A percentile compares a stretch with the other conserved stretches of the same genome.
Evolutionary conservation across 75 land plant species (phyloP).

Genomic region (Selaginella moellendorffii): DNA sequence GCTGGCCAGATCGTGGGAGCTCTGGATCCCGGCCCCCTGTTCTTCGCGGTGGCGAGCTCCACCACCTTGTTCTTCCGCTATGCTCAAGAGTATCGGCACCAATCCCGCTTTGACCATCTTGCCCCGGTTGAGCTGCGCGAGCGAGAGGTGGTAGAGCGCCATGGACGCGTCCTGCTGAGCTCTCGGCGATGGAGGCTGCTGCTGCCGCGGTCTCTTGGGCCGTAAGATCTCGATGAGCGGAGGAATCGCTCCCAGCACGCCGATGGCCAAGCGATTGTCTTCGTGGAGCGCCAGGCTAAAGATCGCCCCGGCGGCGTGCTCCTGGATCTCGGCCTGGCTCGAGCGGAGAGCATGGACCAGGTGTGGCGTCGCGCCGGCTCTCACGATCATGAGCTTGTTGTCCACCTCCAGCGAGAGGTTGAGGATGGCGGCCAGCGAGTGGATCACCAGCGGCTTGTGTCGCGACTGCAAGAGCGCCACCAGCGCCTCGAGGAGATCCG

Average conservation of each 20-base stretch:
- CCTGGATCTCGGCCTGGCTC: conserved; percentile 19
- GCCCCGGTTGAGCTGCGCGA: conserved; percentile 46
- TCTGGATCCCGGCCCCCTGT: background rate
- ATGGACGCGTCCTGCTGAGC: conserved; percentile 56
- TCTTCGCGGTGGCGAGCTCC: background rate
- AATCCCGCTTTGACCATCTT: conserved; percentile 64
- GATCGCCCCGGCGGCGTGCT: conserved; percentile 67
- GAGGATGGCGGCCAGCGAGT: conserved; percentile 46
- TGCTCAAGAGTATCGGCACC: conserved; percentile 24
- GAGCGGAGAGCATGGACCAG: conserved; percentile 36
- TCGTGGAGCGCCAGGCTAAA: conserved; percentile 71
- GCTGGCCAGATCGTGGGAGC: conserved; percentile 21
- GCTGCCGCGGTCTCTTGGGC: background rate
- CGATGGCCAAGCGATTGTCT: conserved; percentile 63
- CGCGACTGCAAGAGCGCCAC: conserved; percentile 34
- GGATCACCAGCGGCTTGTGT: conserved; percentile 30
- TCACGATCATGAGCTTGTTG: conserved; percentile 29
- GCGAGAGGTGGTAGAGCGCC: conserved; percentile 66
- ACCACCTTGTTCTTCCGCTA: conserved; percentile 9
- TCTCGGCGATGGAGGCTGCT: conserved; percentile 22
- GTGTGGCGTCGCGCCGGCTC: conserved; percentile 47
- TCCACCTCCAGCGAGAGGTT: conserved; percentile 54
- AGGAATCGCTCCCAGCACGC: conserved; percentile 57
- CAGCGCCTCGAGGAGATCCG: conserved; percentile 34
- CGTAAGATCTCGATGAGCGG: conserved; percentile 45